phyloP scores from a whole-genome alignment of 148 eudicot species.

The Heliosperma pusillum region DNA sequence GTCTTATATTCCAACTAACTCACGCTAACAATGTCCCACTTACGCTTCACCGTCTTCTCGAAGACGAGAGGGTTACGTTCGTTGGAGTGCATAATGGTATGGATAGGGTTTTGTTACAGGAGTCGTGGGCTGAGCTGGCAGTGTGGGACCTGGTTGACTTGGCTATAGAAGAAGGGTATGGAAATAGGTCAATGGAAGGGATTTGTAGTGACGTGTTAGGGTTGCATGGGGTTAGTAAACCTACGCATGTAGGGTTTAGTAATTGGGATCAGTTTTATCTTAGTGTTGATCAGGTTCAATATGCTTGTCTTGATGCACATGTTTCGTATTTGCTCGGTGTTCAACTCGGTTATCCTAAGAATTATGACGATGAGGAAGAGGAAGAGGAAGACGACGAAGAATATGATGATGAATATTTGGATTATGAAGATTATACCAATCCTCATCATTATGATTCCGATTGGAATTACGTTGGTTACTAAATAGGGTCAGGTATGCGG shows the following conservation, averaged over 20 bases:
- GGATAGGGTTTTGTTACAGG: neutral
- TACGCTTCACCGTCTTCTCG: constrained; percentile 13
- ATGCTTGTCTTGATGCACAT: constrained; percentile 18
- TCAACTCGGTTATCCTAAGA: constrained; percentile 5
- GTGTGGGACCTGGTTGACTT: constrained; percentile 3
- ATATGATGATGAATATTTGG: neutral
- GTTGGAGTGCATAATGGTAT: constrained; percentile 19
- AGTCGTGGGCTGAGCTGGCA: neutral
- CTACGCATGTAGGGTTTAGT: constrained; percentile 1
- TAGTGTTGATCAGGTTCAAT: constrained; percentile 12
- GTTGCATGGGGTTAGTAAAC: constrained; percentile 12
- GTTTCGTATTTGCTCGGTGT: constrained; percentile 10
- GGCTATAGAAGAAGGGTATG: neutral
- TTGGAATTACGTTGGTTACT: constrained; percentile 11
- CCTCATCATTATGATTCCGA: constrained; percentile 5
- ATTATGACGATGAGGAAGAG: neutral
- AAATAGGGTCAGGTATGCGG: neutral
- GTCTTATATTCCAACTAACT: constrained; percentile 19
- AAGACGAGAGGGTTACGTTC: constrained; percentile 13
- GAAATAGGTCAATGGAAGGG: constrained; percentile 3
- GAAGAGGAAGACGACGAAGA: neutral
- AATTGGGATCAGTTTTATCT: constrained; percentile 20
- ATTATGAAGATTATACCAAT: constrained; percentile 17
- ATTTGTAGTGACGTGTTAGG: constrained; percentile 9
- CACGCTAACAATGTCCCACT: constrained; percentile 6